Evolutionary conservation across 768 basidiomycete genomes (phyloP).

Genomic region (Hygrophoropsis aurantiaca): DNA sequence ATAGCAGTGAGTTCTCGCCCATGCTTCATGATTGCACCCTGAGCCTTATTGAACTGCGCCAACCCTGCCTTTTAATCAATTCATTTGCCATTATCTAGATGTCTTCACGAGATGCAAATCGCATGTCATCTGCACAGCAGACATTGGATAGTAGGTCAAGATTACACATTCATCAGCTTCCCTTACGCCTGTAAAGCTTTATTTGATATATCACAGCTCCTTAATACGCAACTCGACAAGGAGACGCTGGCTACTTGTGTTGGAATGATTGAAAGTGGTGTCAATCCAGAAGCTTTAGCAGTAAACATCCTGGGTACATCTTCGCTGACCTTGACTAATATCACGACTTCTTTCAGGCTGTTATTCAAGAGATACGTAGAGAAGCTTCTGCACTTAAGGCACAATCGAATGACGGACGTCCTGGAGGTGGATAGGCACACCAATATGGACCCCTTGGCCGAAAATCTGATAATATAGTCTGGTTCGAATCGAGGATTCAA

Average conservation of each 20-base stretch:
- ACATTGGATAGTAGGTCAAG: conserved; percentile 64
- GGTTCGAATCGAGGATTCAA: too few relatives aligned
- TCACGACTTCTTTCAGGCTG: conserved; percentile 49
- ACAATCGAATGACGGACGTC: conserved; percentile 28
- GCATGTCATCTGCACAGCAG: conserved; percentile 62
- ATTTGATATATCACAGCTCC: conserved; percentile 82
- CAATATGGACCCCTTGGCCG: too few relatives aligned
- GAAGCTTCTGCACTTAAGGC: conserved; percentile 51
- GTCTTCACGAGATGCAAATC: conserved; percentile 55
- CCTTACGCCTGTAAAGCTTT: conserved; percentile 52
- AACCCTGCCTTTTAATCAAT: too few relatives aligned
- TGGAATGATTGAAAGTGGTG: conserved; percentile 88
- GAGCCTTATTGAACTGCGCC: too few relatives aligned
- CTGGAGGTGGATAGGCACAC: not conserved
- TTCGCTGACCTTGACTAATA: not conserved
- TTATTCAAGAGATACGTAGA: conserved; percentile 79
- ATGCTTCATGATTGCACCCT: too few relatives aligned
- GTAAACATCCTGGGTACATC: conserved; percentile 44
- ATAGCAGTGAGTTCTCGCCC: too few relatives aligned
- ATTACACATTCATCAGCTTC: conserved; percentile 1
- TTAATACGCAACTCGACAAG: conserved; percentile 87
- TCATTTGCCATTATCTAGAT: conserved; percentile 19
- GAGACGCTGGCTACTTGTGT: conserved; percentile 92
- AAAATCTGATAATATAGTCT: too few relatives aligned
- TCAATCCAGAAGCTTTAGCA: conserved; percentile 89